phyloP scores from a whole-genome alignment of 2,329 filamentous ascomycete species.

The Metarhizium rileyi region DNA sequence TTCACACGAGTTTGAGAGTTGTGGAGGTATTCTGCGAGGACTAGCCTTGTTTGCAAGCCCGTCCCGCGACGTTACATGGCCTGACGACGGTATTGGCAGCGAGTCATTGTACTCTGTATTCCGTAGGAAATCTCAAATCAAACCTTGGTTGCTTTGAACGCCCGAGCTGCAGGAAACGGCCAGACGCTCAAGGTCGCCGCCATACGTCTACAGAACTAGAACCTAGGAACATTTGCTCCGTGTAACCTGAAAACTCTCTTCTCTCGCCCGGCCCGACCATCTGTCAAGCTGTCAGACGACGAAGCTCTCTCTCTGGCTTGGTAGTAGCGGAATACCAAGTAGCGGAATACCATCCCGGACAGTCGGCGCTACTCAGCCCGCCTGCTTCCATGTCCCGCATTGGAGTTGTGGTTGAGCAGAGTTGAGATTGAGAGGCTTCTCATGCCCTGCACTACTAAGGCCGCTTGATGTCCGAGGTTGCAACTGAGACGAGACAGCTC shows the following conservation, averaged over 20 bases:
- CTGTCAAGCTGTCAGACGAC: not conserved
- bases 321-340: not conserved
- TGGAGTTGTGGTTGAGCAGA: too few relatives aligned
- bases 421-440: too few relatives aligned
- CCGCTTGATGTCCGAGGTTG: too few relatives aligned
- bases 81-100: not conserved
- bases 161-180: not conserved
- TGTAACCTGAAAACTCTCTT: too few relatives aligned
- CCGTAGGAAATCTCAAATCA: too few relatives aligned
- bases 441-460: too few relatives aligned
- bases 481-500: too few relatives aligned
- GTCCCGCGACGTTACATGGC: not conserved
- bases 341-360: constrained; percentile 4
- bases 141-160: not conserved
- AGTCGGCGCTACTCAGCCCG: constrained; percentile 2
- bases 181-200: not conserved
- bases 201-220: too few relatives aligned
- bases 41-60: not conserved
- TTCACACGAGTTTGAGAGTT: not conserved
- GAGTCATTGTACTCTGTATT: not conserved
- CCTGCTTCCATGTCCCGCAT: not conserved
- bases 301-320: not conserved
- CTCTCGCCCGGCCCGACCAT: too few relatives aligned
- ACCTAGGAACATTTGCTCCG: not conserved
- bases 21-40: not conserved